phyloP scores from a whole-genome alignment of 768 basidiomycete species.

The Auricularia sp. region DNA sequence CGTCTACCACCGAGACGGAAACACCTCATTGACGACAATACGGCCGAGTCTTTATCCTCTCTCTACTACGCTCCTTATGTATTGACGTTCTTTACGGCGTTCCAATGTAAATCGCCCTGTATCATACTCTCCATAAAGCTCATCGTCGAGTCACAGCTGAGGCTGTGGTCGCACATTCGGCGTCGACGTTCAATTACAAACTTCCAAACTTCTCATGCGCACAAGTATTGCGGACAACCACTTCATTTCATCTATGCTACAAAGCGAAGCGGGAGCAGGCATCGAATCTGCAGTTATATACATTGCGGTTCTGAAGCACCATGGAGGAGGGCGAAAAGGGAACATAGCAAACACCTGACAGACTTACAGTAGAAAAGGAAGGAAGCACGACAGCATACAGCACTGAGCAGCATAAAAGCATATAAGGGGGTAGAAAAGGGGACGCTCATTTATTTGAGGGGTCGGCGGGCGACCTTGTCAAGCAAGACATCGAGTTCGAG shows the following conservation, averaged over 20 bases:
- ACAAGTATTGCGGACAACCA: not conserved
- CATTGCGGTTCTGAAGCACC: no score
- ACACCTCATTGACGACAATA: not conserved
- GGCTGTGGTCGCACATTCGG: no score
- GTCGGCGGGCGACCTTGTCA: constrained; percentile 42
- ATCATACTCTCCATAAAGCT: no score
- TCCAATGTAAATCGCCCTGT: no score
- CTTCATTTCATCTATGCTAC: not conserved
- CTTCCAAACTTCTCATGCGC: no score
- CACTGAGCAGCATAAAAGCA: not conserved
- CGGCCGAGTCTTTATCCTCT: not conserved
- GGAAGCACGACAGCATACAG: not conserved
- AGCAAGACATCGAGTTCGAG: constrained; percentile 68
- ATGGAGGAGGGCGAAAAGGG: not conserved
- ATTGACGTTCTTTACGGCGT: no score
- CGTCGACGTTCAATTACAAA: no score
- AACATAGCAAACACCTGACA: not conserved
- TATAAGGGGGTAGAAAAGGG: not conserved
- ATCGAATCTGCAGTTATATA: no score
- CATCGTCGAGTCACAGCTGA: no score
- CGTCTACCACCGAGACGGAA: not conserved
- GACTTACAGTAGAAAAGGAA: not conserved
- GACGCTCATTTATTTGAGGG: not conserved
- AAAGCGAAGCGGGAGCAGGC: not conserved
- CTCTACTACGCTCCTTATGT: not conserved